A percentile compares a stretch with the other conserved stretches of the same genome.
These are phyloP conservation scores for Oryza rufipogon DNA, from an alignment of 176 grass and related monocot genomes.

Conservation along the genomic window DNA sequence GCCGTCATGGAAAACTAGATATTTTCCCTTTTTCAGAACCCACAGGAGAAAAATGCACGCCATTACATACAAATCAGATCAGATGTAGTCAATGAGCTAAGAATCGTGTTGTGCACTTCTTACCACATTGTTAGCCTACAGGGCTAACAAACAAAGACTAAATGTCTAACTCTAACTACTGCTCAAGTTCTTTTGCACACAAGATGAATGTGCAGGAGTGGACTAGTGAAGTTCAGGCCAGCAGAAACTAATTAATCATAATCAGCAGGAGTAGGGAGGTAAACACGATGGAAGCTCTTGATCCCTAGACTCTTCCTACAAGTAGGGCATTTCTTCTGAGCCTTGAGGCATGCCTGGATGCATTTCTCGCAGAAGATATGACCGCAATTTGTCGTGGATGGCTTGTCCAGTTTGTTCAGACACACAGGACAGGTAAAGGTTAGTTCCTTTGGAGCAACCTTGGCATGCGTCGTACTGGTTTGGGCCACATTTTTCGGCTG, in stretches of 20 bases:
- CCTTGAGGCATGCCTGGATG: slow-evolving; percentile 52
- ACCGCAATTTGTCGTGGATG: slow-evolving; percentile 62
- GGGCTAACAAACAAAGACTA: not conserved
- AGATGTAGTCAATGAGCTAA: not conserved
- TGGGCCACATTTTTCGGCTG: slow-evolving; percentile 1
- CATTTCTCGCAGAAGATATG: slow-evolving; percentile 71
- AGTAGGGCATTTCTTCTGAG: slow-evolving; percentile 71
- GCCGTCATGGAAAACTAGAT: not conserved
- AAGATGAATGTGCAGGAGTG: not conserved
- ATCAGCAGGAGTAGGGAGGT: slow-evolving; percentile 49
- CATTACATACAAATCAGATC: not conserved
- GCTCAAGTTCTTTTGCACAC: too few species aligned
- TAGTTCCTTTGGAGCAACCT: slow-evolving; percentile 44
- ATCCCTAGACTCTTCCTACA: slow-evolving; percentile 58
- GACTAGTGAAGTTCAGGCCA: not conserved
- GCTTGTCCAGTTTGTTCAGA: slow-evolving; percentile 51
- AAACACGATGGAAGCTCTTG: slow-evolving; percentile 59
- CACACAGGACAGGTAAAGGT: slow-evolving; percentile 63
- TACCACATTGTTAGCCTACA: not conserved
- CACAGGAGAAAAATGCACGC: not conserved
- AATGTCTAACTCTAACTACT: too few species aligned
- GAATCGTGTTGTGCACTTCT: not conserved
- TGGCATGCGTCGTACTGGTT: not conserved
- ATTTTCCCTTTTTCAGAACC: not conserved
- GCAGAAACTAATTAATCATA: not conserved